A percentile compares a stretch with the other conserved stretches of the same genome.
These are phyloP conservation scores for Aristolochia californica DNA, from an alignment of 164 flowering plant genomes.

Conservation along the genomic window DNA sequence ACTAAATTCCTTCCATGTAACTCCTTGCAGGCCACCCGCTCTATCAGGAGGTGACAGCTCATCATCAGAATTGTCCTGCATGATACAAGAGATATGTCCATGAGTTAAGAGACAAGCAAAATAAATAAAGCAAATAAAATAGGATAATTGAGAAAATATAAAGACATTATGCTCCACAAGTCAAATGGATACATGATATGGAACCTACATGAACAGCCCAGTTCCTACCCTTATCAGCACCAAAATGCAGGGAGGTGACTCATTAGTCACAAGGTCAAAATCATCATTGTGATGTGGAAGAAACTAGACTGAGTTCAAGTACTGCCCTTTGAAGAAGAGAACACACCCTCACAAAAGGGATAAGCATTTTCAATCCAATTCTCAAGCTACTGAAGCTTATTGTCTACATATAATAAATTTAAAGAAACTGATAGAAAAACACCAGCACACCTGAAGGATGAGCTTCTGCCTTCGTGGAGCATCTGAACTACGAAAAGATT, in stretches of 20 bases:
- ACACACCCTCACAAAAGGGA: too few relatives aligned
- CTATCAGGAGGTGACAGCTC: conserved; percentile 27
- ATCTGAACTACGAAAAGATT: conserved; percentile 27
- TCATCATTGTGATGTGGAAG: too few relatives aligned
- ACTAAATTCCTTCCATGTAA: conserved; percentile 71
- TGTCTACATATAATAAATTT: neutral
- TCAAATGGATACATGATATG: neutral
- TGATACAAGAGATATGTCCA: neutral
- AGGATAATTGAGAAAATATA: too few relatives aligned
- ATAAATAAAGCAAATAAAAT: too few relatives aligned
- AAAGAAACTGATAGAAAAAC: neutral
- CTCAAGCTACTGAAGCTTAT: neutral
- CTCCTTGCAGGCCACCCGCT: conserved; percentile 46
- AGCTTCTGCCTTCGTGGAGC: conserved; percentile 27
- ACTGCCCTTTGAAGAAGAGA: too few relatives aligned
- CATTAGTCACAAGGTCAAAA: too few relatives aligned
- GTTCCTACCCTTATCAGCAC: too few relatives aligned
- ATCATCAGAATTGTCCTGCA: conserved; percentile 43
- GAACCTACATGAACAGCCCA: neutral
- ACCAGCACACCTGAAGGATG: conserved; percentile 26
- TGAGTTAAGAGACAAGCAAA: too few relatives aligned
- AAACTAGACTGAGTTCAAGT: neutral
- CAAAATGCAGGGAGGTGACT: too few relatives aligned
- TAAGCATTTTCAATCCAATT: too few relatives aligned
- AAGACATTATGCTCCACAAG: too few relatives aligned